These are phyloP conservation scores for Spinellus fusiger DNA, from an alignment of 192 early-diverging fungal species.

Conservation along the genomic window DNA sequence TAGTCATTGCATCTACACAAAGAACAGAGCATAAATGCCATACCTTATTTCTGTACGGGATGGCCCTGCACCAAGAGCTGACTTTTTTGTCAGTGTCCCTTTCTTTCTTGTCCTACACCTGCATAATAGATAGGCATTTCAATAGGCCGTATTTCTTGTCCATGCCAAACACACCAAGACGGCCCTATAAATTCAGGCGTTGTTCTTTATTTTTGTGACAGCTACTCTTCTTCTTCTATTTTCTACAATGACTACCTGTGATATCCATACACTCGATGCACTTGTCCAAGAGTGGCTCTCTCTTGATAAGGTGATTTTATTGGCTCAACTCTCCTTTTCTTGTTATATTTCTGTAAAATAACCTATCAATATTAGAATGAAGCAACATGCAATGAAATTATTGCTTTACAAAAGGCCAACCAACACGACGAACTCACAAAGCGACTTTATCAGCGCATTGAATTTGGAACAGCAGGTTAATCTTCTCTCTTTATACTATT, in stretches of 20 bases:
- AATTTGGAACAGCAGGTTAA: slow-evolving; percentile 81
- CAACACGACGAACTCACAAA: slow-evolving; percentile 46
- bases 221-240: neutral
- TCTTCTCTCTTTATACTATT: neutral
- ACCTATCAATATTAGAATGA: slow-evolving; percentile 41
- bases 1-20: too few relatives aligned
- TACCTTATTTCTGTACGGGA: too few relatives aligned
- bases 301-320: slow-evolving; percentile 42
- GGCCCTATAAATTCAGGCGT: too few relatives aligned
- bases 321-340: neutral
- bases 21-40: too few relatives aligned
- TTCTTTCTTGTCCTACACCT: too few relatives aligned
- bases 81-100: too few relatives aligned
- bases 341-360: neutral
- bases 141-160: too few relatives aligned
- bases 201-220: too few relatives aligned
- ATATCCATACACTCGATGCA: neutral
- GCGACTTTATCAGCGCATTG: slow-evolving; percentile 56
- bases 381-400: slow-evolving; percentile 55
- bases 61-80: too few relatives aligned
- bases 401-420: slow-evolving; percentile 37
- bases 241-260: neutral
- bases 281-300: slow-evolving; percentile 52
- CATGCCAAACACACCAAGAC: too few relatives aligned
- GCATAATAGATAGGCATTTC: too few relatives aligned